phyloP scores from a whole-genome alignment of 192 early-diverging fungal genomes.

The Entophlyctis luteolus region DNA sequence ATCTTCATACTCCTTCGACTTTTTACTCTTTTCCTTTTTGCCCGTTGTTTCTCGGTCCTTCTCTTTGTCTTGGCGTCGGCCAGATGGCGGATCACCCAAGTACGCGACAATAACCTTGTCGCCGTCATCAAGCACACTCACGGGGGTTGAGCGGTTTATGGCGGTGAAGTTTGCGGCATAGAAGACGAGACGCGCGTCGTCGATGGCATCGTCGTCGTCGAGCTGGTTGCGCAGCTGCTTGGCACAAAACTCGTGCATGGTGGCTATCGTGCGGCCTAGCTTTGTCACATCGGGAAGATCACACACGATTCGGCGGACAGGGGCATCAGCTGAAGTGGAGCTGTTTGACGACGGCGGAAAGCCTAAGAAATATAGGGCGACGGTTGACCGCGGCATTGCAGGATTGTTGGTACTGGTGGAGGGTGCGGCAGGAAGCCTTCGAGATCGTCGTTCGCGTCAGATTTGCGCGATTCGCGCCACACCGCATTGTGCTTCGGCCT shows the following conservation, averaged over 20 bases:
- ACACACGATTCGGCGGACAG: conserved; percentile 9
- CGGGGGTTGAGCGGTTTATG: conserved; percentile 14
- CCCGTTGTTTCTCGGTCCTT: background rate
- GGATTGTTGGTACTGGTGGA: too few relatives aligned
- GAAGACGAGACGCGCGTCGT: conserved; percentile 7
- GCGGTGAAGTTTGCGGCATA: conserved; percentile 16
- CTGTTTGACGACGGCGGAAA: conserved; percentile 2
- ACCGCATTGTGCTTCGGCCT: too few relatives aligned
- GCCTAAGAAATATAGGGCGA: conserved; percentile 20
- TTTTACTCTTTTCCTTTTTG: background rate
- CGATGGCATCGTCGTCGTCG: conserved; percentile 16
- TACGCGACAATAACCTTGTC: conserved; percentile 25
- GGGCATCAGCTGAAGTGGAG: conserved; percentile 15
- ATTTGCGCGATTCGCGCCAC: too few relatives aligned
- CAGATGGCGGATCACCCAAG: background rate
- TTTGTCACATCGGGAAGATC: conserved; percentile 21
- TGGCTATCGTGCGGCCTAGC: conserved; percentile 16
- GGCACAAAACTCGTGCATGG: conserved; percentile 5
- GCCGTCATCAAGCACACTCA: conserved; percentile 15
- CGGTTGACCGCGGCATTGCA: conserved; percentile 20
- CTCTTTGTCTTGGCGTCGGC: background rate
- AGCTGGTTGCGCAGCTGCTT: conserved; percentile 12
- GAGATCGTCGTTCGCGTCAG: too few relatives aligned
- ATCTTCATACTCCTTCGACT: too few relatives aligned
- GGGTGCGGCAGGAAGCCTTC: too few relatives aligned